A percentile compares a stretch with the other conserved stretches of the same genome.
Evolutionary conservation across 148 eudicot species (phyloP).

Genomic region (Silene latifolia): DNA sequence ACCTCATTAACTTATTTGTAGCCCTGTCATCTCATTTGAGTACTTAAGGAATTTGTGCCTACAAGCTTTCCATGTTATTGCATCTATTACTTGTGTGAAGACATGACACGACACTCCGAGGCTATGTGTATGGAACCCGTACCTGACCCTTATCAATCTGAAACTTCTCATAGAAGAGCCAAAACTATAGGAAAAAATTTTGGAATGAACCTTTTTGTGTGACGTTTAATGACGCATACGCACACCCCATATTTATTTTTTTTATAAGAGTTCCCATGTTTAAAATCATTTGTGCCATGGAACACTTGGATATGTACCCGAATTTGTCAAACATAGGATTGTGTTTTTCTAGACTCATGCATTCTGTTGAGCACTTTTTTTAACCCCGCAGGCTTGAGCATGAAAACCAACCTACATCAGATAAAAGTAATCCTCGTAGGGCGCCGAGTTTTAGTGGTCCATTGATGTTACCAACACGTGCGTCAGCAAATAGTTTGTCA

Average conservation of each 20-base stretch:
- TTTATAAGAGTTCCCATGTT: too few relatives aligned
- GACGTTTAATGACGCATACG: too few relatives aligned
- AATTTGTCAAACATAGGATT: not conserved
- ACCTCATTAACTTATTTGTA: not conserved
- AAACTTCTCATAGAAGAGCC: too few relatives aligned
- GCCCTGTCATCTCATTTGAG: not conserved
- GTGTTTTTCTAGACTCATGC: not conserved
- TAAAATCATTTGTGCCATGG: too few relatives aligned
- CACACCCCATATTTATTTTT: too few relatives aligned
- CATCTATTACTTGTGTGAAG: not conserved
- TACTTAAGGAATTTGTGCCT: not conserved
- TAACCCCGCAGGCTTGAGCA: constrained; percentile 49
- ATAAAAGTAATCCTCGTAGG: constrained; percentile 50
- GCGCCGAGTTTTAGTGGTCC: constrained; percentile 95
- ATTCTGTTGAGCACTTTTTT: constrained; percentile 16
- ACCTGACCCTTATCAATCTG: too few relatives aligned
- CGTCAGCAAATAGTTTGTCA: constrained; percentile 95
- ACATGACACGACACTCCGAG: too few relatives aligned
- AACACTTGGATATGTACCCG: not conserved
- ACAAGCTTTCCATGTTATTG: not conserved
- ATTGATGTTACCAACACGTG: constrained; percentile 77
- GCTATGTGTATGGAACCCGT: too few relatives aligned
- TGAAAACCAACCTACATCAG: constrained; percentile 52
- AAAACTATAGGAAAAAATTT: too few relatives aligned
- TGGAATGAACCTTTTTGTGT: too few relatives aligned